Conservation (phyloP, 768 basidiomycete genomes). For the Leccinum boreale region DNA sequence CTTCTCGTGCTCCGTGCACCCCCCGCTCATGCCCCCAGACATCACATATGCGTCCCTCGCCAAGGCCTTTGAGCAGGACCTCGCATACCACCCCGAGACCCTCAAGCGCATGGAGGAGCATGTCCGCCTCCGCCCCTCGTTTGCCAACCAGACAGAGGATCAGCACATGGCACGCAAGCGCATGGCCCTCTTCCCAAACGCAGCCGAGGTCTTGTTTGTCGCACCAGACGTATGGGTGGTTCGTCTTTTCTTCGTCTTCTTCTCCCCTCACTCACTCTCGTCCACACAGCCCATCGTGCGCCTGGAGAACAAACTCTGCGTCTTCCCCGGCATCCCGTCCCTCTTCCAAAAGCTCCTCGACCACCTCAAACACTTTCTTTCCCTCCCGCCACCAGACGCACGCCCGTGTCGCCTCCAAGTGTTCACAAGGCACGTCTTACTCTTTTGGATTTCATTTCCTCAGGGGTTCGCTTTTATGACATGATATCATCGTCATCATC, state of each 20-base stretch:
- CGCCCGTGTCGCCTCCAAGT: constrained; percentile 80
- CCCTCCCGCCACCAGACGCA: constrained; percentile 70
- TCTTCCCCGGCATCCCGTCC: constrained; percentile 88
- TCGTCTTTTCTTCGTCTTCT: constrained; percentile 22
- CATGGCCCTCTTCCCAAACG: constrained; percentile 88
- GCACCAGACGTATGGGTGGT: constrained; percentile 84
- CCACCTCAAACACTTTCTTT: constrained; percentile 67
- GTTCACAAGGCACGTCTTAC: constrained; percentile 65
- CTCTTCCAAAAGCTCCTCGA: constrained; percentile 82
- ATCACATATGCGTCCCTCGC: constrained; percentile 90
- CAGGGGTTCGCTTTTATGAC: not conserved
- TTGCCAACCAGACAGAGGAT: constrained; percentile 63
- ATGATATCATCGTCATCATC: not conserved
- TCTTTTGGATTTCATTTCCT: not conserved
- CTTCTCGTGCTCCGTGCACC: not conserved
- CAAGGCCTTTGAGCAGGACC: constrained; percentile 71
- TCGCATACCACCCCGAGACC: constrained; percentile 76
- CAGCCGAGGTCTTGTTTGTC: constrained; percentile 78
- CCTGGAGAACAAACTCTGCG: constrained; percentile 79
- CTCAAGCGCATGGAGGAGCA: constrained; percentile 66
- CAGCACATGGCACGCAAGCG: constrained; percentile 74
- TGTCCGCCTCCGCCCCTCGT: constrained; percentile 52
- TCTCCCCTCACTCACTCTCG: not conserved
- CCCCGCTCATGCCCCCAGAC: constrained; percentile 40
- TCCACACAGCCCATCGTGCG: constrained; percentile 73